Conservation (phyloP, 176 grass and related monocot genomes). For the Oryza brachyantha region DNA sequence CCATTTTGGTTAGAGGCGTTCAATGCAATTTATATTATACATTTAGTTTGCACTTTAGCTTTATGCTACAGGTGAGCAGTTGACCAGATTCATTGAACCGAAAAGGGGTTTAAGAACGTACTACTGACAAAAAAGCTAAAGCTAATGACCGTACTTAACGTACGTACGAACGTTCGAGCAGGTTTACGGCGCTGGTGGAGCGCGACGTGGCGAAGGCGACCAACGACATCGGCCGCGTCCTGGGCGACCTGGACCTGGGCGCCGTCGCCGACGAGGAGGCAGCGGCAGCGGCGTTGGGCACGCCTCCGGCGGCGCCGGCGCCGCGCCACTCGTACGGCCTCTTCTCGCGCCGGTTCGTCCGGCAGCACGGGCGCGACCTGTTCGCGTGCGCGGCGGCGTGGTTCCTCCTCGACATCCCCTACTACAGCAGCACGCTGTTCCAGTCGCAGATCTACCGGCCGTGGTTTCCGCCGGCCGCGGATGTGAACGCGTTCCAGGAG, state of each 20-base stretch:
- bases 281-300: slow-evolving; percentile 17
- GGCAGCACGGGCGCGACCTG: slow-evolving; percentile 24
- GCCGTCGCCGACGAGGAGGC: slow-evolving; percentile 26
- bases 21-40: too few relatives aligned
- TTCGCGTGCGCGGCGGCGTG: slow-evolving; percentile 38
- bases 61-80: too few relatives aligned
- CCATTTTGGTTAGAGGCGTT: too few relatives aligned
- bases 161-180: slow-evolving; percentile 12
- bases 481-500: slow-evolving; percentile 48
- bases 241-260: slow-evolving; percentile 20
- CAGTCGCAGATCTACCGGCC: slow-evolving; percentile 40
- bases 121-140: too few relatives aligned
- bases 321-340: neutral
- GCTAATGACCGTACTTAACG: too few relatives aligned
- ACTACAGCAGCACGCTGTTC: slow-evolving; percentile 53
- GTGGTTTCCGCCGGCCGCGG: neutral
- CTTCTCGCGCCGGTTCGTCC: slow-evolving; percentile 27
- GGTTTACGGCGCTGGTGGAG: slow-evolving; percentile 68
- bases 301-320: neutral
- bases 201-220: slow-evolving; percentile 59
- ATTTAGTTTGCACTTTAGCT: too few relatives aligned
- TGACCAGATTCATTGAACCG: too few relatives aligned
- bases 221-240: slow-evolving; percentile 50
- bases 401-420: slow-evolving; percentile 50
- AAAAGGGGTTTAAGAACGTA: too few relatives aligned